Evolutionary conservation across 1,139 yeast species (phyloP), one percentile per base, ranked within the genome.

Genomic region (Hyphopichia wangnamkhiaoensis): DNA sequence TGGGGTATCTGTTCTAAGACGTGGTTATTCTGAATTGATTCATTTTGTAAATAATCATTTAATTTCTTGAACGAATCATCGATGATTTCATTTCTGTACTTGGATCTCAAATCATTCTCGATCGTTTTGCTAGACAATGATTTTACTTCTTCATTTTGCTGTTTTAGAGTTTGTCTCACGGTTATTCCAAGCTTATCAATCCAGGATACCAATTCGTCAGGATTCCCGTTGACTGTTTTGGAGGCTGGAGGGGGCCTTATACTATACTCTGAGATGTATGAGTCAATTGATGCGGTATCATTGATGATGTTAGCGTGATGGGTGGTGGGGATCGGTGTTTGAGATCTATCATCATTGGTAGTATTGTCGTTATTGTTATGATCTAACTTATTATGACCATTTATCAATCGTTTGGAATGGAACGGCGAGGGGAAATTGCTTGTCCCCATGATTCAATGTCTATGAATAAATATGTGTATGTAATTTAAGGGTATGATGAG

Each of bases 201-300:
- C 86, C 86, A 81, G 17, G 61, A 54, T 8, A 76, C 60, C n/a
- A 79, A 48, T 13, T 75, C 76, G 31, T 70, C 69, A 1, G 48
- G 45, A 26, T 8, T 26, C 12, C 15, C 12, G 5, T n/a, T 13
- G 12, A n/a, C 42, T 44, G 17, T 33, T 30, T 12, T 4, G 27
- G 33, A 5, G 14, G 9, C 27, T 37, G 25, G 23, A n/a, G 13
- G 8, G 8, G 30, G 30, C 30, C 7, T 21, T 21, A 21, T 7
- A 8, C 24, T 21, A 21, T 21, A 8, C 24, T 21, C 10, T 10
- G 24, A 21, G 7, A 10, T 8, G 10, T 21, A 8, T 21, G 24
- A 8, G 10, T 21, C 24, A 21, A 21, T 21, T 21, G 24, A 8
- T 8, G 7, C 24, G 24, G 24, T 21, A 21, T 21, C 10, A 21